Evolutionary conservation across 2,329 filamentous ascomycete species (phyloP).

Genomic region (Cladosporium austrohemisphaericum): DNA sequence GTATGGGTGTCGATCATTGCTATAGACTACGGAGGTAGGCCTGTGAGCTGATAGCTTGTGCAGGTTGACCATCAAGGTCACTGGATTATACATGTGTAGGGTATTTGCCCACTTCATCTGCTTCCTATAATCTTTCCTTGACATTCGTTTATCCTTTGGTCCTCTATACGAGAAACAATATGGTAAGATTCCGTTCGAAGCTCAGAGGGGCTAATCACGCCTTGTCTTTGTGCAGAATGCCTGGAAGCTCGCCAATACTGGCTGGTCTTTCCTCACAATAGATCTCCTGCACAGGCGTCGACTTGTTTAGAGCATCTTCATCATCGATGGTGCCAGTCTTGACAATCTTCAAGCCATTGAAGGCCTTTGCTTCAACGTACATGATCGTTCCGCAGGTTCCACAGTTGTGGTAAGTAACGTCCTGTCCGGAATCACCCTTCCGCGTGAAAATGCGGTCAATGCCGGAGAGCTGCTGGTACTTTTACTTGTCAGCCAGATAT

Average conservation of each 20-base stretch:
- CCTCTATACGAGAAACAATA: too few species aligned
- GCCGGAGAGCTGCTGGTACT: conserved; percentile 32
- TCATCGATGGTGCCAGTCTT: conserved; percentile 35
- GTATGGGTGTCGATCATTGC: too few species aligned
- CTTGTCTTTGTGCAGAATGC: conserved; percentile 26
- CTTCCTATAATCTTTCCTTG: background rate
- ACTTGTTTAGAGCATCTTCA: conserved; percentile 20
- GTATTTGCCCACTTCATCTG: too few species aligned
- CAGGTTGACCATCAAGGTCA: too few species aligned
- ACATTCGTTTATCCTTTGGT: background rate
- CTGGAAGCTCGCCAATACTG: conserved; percentile 26
- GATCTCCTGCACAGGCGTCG: conserved; percentile 27
- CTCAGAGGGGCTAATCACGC: too few species aligned
- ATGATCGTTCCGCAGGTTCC: conserved; percentile 30
- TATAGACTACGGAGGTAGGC: too few species aligned
- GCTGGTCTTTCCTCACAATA: conserved; percentile 30
- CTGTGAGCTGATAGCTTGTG: too few species aligned
- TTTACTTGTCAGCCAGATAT: too few species aligned
- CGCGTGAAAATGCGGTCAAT: conserved; percentile 24
- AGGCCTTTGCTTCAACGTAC: conserved; percentile 24
- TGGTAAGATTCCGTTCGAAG: too few species aligned
- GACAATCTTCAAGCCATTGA: conserved; percentile 27
- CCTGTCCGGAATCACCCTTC: conserved; percentile 22
- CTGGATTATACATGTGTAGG: too few species aligned
- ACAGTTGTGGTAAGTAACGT: conserved; percentile 30